Percentiles rank a stretch among this genome's conserved stretches.
Conservation (phyloP, 352 stramenopile genomes). For the Aphanomyces stellatus region DNA sequence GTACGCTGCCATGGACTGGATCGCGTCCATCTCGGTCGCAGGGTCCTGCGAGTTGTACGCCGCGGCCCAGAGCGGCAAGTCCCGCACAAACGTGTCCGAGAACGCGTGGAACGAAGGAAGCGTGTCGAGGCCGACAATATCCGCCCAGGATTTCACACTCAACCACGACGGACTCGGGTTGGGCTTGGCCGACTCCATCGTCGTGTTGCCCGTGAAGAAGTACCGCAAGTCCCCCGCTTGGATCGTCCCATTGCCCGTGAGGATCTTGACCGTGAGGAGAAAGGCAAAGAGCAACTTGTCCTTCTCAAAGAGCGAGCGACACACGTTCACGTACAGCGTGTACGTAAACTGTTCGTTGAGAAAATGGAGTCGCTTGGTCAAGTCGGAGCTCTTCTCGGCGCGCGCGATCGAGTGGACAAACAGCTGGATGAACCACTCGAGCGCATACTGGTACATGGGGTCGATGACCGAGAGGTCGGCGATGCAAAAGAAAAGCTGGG, state of each 20-base stretch:
- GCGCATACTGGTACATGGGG: constrained; percentile 95
- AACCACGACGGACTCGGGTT: constrained; percentile 74
- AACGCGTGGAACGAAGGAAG: constrained; percentile 46
- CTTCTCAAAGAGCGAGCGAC: constrained; percentile 93
- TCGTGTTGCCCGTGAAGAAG: constrained; percentile 89
- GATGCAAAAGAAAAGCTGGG: constrained; percentile 94
- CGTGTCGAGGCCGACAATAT: constrained; percentile 69
- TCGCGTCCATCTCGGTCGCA: constrained; percentile 46
- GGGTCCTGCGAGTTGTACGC: constrained; percentile 85
- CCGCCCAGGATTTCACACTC: constrained; percentile 85
- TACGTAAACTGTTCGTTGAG: constrained; percentile 94
- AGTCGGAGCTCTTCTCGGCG: constrained; percentile 57
- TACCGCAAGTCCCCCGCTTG: constrained; percentile 76
- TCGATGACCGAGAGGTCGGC: constrained; percentile 88
- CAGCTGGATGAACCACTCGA: constrained; percentile 95
- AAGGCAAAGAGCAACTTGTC: constrained; percentile 96
- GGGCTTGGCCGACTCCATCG: constrained; percentile 79
- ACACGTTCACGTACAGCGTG: constrained; percentile 94
- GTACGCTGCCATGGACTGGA: constrained; percentile 43
- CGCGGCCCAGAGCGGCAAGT: constrained; percentile 50
- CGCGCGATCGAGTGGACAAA: constrained; percentile 88
- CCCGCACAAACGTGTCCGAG: constrained; percentile 37
- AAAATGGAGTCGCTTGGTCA: constrained; percentile 78
- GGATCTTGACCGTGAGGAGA: constrained; percentile 88
- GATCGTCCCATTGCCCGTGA: constrained; percentile 74